Base-by-base conservation (phyloP, 2,329 filamentous ascomycete species). In the Arthrobotrys iridis region DNA sequence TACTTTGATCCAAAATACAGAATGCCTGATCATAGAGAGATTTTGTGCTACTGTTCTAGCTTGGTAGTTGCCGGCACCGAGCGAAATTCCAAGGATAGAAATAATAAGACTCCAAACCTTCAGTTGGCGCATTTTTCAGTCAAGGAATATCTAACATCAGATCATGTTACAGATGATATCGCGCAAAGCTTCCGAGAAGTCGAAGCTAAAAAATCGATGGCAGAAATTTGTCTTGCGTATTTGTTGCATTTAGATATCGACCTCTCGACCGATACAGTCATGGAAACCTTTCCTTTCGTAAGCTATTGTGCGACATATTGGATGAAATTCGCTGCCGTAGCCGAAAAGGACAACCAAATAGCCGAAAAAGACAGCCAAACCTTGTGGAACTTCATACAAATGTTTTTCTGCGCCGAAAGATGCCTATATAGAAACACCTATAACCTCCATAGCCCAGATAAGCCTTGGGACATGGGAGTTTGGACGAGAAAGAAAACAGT, bases 111-210 rank as follows among this genome's bases (percentile, higher is more conserved):
- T 2, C 52, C 8, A 1, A 63, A 67, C 26, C 73, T 79, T 52
- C 79, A 68, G 30, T 74, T 82, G 4, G 79, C 80, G 5, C 80
- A 82, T 77, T 80, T 79, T 15, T 81, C 80, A 8, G 79, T 81
- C 18, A 80, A 80, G 65, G 79, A 81, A 30, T 82, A 80, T 58
- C 73, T 81, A 5, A 60, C 50, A 15, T 81, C 81, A 30, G 15
- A 67, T 13, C 77, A 75, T 24, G 24, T 79, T 35, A 10, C 6
- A 20, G n/a, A 20, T 33, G 11, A 57, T n/a, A 37, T 57, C 2
- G 20, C 18, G 22, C 52, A 76, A 7, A 37, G 52, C 18, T 63
- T 79, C 58, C 62, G 46, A 26, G 55, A 67, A 35, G 58, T 7
- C 45, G 20, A 43, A 41, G 79, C 77, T 11, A 72, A 52, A 55